Base-by-base conservation (phyloP, 148 eudicot species). In the Linanthus parryae region DNA sequence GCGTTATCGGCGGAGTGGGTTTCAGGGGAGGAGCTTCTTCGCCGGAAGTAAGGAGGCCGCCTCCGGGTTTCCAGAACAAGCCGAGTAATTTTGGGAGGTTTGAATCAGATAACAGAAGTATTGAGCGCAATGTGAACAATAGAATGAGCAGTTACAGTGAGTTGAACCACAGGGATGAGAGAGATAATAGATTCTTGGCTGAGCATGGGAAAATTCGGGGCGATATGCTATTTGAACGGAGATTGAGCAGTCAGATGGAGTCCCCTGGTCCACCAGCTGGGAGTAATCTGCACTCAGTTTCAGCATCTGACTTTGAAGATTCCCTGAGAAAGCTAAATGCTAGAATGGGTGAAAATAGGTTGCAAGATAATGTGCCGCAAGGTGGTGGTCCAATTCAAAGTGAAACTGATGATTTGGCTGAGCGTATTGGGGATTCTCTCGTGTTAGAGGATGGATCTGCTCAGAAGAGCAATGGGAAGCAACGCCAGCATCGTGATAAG, bases 401-500 rank as follows among this genome's bases (percentile, higher is more conserved):
- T 44, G 76, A 73, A 44, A 45, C 72, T 54, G 84, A 76, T 57
- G 81, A 75, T 28, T 64, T 77, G 66, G 77, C 74, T 59, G 94
- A 77, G 22, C 76, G 71, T 50, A 54, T 70, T 35, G 70, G 66
- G 46, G 73, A 52, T 54, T 69, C 81, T 19, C 57, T 82, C 42
- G 69, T 63, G 11, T 67, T 56, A 35, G 94, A 79, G 44, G 82
- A 84, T 52, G 83, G 56, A 36, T 23, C 75, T 34, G 64, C 47
- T 22, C 80, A 71, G 30, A 77, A 67, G 52, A 67, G 41, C 59
- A 76, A 49, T 52, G 70, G 57, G 48, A 80, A 64, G 74, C 68
- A 83, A 61, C 61, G 65, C 14, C 65, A 44, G 6, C 47, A n/a
- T 20, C 87, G 95, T 23, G 95, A 94, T 34, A 94, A 84, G 95